Evolutionary conservation across 192 early-diverging fungal genomes (phyloP), one percentile per base, ranked within the genome.

Genomic region (Entomortierella beljakovae): DNA sequence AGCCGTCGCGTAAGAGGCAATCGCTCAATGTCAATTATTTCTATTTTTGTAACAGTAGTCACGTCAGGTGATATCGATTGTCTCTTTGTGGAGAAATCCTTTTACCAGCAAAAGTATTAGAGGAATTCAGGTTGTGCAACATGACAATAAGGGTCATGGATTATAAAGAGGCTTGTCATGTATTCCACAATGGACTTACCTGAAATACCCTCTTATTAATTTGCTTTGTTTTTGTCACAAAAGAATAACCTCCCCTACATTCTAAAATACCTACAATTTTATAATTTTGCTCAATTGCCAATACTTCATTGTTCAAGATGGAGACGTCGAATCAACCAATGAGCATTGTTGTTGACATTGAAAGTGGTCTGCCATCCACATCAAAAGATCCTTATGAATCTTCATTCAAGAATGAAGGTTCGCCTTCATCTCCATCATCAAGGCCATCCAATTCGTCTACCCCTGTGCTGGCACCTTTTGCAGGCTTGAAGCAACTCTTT

Each of bases 271-370:
- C n/a, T 32, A 1, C 59, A 46, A 29, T 10, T 20, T 28, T 1
- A 10, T 29, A 52, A 34, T n/a, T 6, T 37, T 10, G 23, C 62
- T 64, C 34, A 11, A 5, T 43, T 33, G 25, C 52, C 11, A 40
- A 8, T 23, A 22, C 52, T 43, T 20, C 16, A 31, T 54, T 52
- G 20, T 2, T 10, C 3, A 52, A 34, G 60, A 71, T 71, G 69
- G 69, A 55, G 25, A 29, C 68, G n/a, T 38, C 60, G 3, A 13
- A 2, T 7, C 43, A 16, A 25, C 25, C 25, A 16, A 42, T 32
- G 51, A 75, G 64, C 51, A 51, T 56, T 26, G 49, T 77, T 15
- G 73, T 77, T 49, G 65, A 77, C 46, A 68, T 77, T 20, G 73
- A 77, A 33, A 55, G 57, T 28, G 65, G 28, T 2, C 48, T 42